Base-by-base conservation (phyloP, 1,139 yeast genomes). In the Yamadazyma mexicana region DNA sequence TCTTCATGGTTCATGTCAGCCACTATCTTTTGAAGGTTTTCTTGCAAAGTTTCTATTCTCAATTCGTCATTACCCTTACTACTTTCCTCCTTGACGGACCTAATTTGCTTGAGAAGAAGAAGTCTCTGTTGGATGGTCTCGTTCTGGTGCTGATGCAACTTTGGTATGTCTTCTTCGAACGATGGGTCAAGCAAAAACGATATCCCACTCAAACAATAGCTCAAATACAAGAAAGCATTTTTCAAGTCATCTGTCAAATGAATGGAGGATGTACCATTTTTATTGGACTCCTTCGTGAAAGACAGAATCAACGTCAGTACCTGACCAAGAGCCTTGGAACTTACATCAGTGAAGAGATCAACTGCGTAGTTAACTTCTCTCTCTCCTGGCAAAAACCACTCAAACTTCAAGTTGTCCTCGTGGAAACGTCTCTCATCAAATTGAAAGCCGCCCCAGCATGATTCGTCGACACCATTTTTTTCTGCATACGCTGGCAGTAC, bases 371-470 rank as follows among this genome's bases (percentile, higher is more conserved):
- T 66, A 1, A 88, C 67, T 40, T 84, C 91, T 3, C 56, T 64
- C 3, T 63, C 62, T 0, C 68, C 54, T 0, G 98, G 97, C 1
- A 74, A 59, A 54, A 82, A 88, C 98, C 98, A 92, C 1, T 73
- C 66, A 49, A 88, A 81, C 0, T 69, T 55, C 28, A 83, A 59
- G 38, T 77, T 73, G 10, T 75, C 73, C 10, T 56, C 47, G 8
- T 56, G 45, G 38, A 72, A 69, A 23, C 75, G 58, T 1, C 61
- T 52, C 20, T 72, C 69, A 33, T 62, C 64, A 48, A 81, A 78
- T 52, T 82, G 88, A 45, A 77, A 74, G 0, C 81, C 88, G 35
- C 92, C 94, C 94, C 94, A 85, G 47, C 82, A 75, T 15, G 66
- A 67, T 37, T 73, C 80, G 25, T 64, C 63, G n/a, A 74, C 54